These are phyloP conservation scores for Waltergamsia citrina DNA, from an alignment of 2,329 filamentous ascomycete genomes.

Conservation along the genomic window DNA sequence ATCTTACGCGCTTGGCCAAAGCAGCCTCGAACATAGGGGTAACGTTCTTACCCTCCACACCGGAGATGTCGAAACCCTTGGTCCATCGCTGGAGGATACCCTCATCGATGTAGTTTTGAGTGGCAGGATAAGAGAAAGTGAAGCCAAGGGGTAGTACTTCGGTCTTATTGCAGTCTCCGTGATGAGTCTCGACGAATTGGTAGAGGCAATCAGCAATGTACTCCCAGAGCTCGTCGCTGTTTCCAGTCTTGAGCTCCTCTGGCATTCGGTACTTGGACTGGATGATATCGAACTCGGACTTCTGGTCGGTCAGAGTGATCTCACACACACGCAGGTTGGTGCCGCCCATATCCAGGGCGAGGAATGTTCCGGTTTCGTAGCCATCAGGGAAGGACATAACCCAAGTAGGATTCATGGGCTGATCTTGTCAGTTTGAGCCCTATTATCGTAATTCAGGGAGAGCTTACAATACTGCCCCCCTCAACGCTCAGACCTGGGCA, in stretches of 20 bases:
- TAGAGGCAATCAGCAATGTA: constrained; percentile 89
- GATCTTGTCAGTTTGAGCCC: neutral
- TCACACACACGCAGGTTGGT: constrained; percentile 94
- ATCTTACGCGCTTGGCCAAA: constrained; percentile 44
- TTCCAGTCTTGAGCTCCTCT: constrained; percentile 80
- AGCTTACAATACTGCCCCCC: constrained; percentile 81
- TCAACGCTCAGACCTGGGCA: constrained; percentile 66
- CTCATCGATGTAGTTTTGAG: constrained; percentile 87
- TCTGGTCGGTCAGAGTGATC: constrained; percentile 77
- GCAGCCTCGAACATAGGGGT: constrained; percentile 81
- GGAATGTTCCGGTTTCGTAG: constrained; percentile 75
- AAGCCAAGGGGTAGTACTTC: constrained; percentile 72
- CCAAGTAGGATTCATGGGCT: constrained; percentile 99
- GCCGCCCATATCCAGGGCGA: constrained; percentile 92
- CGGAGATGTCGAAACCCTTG: constrained; percentile 91
- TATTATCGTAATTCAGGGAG: constrained; percentile 12
- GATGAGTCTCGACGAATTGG: constrained; percentile 83
- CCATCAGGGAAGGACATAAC: constrained; percentile 85
- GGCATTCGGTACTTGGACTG: constrained; percentile 96
- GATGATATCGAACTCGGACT: constrained; percentile 87
- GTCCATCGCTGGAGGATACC: constrained; percentile 93
- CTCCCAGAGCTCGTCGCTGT: constrained; percentile 81
- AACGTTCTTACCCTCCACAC: constrained; percentile 84
- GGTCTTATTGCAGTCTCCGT: constrained; percentile 50
- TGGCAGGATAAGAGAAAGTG: constrained; percentile 93